These are phyloP conservation scores for Globisporangium iwayamae DNA, from an alignment of 352 stramenopile species.

Conservation along the genomic window DNA sequence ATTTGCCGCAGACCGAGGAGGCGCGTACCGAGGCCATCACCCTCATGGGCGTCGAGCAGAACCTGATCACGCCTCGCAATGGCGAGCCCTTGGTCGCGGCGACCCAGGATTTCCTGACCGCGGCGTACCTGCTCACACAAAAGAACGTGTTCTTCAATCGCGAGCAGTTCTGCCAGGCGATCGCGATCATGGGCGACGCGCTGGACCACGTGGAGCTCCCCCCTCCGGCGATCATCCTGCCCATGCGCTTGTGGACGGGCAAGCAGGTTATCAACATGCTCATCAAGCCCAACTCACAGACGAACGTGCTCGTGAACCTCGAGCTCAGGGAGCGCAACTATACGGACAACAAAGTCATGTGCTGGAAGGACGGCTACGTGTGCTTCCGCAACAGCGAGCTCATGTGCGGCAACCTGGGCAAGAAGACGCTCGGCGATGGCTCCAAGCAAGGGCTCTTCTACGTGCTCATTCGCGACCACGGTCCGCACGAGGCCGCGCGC, in stretches of 20 bases:
- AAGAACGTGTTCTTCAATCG: conserved; percentile 98
- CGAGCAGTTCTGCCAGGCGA: conserved; percentile 95
- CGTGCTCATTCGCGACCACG: conserved; percentile 96
- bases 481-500: conserved; percentile 86
- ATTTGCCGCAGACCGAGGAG: conserved; percentile 98
- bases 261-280: conserved; percentile 95
- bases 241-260: conserved; percentile 95
- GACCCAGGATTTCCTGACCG: conserved; percentile 99
- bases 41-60: conserved; percentile 98
- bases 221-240: conserved; percentile 64
- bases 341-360: conserved; percentile 93
- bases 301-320: conserved; percentile 77
- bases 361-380: conserved; percentile 97
- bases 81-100: conserved; percentile 97
- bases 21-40: conserved; percentile 95
- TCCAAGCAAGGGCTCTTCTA: conserved; percentile 99
- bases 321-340: conserved; percentile 97
- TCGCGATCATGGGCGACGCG: conserved; percentile 95
- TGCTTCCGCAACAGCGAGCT: conserved; percentile 97
- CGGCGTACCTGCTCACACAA: conserved; percentile 97
- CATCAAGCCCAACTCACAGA: conserved; percentile 87
- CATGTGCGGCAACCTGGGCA: conserved; percentile 97
- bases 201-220: conserved; percentile 93
- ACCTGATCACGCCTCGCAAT: conserved; percentile 97
- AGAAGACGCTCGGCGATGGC: conserved; percentile 98